Evolutionary conservation across 176 grass and related monocot genomes (phyloP).

Genomic region (Juncus inflexus): DNA sequence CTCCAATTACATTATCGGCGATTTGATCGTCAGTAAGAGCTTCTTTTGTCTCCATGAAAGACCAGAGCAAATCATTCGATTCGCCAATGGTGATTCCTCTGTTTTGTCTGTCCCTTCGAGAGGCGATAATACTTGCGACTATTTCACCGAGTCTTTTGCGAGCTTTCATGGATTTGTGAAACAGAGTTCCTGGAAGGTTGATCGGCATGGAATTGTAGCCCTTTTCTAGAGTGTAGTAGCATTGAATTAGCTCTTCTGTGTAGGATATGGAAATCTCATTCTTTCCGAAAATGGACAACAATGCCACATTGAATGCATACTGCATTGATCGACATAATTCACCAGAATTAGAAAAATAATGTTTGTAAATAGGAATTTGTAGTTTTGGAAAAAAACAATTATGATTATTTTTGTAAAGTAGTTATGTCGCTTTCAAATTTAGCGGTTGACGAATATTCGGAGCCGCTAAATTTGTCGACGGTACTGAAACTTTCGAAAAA

Average conservation of each 20-base stretch:
- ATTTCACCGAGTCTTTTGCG: conserved; percentile 62
- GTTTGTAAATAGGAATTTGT: background rate
- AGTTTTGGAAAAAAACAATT: background rate
- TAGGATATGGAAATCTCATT: conserved; percentile 64
- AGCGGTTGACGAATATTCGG: too few relatives aligned
- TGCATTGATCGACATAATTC: conserved; percentile 15
- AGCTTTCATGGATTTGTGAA: conserved; percentile 94
- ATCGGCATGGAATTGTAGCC: conserved; percentile 99
- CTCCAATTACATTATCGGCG: conserved; percentile 85
- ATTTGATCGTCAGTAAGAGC: conserved; percentile 84
- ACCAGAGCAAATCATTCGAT: conserved; percentile 58
- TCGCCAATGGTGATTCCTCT: background rate
- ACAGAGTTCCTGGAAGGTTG: conserved; percentile 85
- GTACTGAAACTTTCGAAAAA: background rate
- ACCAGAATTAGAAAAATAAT: conserved; percentile 1
- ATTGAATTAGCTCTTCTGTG: conserved; percentile 91
- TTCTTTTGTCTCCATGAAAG: conserved; percentile 77
- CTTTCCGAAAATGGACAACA: conserved; percentile 87
- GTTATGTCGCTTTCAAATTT: too few relatives aligned
- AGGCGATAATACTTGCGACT: conserved; percentile 60
- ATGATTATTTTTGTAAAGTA: too few relatives aligned
- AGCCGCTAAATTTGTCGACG: background rate
- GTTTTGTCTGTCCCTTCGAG: conserved; percentile 44
- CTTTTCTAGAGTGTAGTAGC: conserved; percentile 91
- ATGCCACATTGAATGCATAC: conserved; percentile 95